Percentiles rank a stretch among this genome's conserved stretches.
These are phyloP conservation scores for Cryptococcus hybrid DNA, from an alignment of 1,284 basidiomycete genomes.

Conservation along the genomic window DNA sequence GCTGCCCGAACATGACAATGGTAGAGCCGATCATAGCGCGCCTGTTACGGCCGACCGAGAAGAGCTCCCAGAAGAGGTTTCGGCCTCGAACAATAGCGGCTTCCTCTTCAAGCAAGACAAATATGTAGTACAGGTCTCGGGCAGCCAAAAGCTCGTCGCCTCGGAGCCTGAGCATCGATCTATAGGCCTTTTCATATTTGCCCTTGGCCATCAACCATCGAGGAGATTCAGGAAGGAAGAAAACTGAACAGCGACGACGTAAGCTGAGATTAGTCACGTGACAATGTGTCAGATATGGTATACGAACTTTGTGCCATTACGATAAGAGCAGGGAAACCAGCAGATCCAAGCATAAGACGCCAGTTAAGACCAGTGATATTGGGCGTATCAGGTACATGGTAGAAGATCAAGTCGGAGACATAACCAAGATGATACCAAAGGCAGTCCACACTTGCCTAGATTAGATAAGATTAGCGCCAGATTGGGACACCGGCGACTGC, in stretches of 20 bases:
- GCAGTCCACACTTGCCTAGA: constrained; percentile 46
- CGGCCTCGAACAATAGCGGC: background rate
- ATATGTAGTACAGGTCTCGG: constrained; percentile 58
- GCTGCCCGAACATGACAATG: constrained; percentile 60
- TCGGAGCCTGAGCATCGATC: constrained; percentile 64
- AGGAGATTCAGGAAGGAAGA: constrained; percentile 60
- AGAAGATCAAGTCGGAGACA: constrained; percentile 11
- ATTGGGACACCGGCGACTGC: too few species aligned
- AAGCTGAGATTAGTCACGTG: constrained; percentile 25
- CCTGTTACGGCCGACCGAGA: constrained; percentile 63
- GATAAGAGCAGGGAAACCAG: constrained; percentile 7
- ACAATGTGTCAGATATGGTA: constrained; percentile 37
- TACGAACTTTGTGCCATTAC: background rate
- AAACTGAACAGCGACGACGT: too few species aligned
- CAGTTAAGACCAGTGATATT: constrained; percentile 40
- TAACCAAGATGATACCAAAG: constrained; percentile 13
- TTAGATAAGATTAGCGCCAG: too few species aligned
- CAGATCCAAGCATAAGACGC: constrained; percentile 53
- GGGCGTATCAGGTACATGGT: constrained; percentile 12
- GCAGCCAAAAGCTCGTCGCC: constrained; percentile 71
- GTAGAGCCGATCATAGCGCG: constrained; percentile 67
- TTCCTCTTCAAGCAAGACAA: constrained; percentile 49
- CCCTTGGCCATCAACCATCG: constrained; percentile 72
- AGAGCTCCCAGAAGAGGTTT: constrained; percentile 58
- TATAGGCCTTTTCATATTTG: constrained; percentile 63